phyloP scores from a whole-genome alignment of 352 stramenopile species.

The Phytophthora sojae region DNA sequence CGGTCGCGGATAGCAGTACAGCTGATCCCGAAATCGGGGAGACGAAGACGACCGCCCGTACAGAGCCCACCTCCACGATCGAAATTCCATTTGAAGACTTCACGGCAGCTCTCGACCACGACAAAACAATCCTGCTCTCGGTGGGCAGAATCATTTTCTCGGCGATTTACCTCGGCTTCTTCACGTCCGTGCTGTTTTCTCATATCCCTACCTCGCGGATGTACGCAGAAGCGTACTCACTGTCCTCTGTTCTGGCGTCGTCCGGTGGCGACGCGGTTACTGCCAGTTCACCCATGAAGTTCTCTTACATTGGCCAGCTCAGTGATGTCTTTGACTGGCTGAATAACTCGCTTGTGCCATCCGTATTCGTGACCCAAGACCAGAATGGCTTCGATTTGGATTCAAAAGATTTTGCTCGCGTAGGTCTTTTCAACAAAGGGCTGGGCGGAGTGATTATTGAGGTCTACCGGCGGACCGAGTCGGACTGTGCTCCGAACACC shows the following conservation, averaged over 20 bases:
- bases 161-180: constrained; percentile 45
- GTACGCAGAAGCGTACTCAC: constrained; percentile 40
- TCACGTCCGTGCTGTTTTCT: constrained; percentile 51
- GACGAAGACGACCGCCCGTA: no score
- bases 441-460: constrained; percentile 44
- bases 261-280: constrained; percentile 56
- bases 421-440: constrained; percentile 43
- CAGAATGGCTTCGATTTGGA: constrained; percentile 46
- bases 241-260: constrained; percentile 38
- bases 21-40: no score
- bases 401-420: constrained; percentile 27
- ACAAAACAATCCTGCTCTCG: constrained; percentile 40
- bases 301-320: constrained; percentile 50
- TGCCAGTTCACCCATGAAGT: constrained; percentile 48
- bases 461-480: neutral
- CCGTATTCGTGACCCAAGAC: constrained; percentile 52
- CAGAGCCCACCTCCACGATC: no score
- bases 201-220: constrained; percentile 44
- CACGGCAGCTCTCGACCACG: constrained; percentile 34
- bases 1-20: no score
- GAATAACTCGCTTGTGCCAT: constrained; percentile 42
- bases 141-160: constrained; percentile 45
- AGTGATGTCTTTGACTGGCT: constrained; percentile 55
- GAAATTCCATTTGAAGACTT: no score
- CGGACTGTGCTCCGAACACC: no score